Conservation (phyloP, 2,329 filamentous ascomycete species). For the Sclerotinia minor region DNA sequence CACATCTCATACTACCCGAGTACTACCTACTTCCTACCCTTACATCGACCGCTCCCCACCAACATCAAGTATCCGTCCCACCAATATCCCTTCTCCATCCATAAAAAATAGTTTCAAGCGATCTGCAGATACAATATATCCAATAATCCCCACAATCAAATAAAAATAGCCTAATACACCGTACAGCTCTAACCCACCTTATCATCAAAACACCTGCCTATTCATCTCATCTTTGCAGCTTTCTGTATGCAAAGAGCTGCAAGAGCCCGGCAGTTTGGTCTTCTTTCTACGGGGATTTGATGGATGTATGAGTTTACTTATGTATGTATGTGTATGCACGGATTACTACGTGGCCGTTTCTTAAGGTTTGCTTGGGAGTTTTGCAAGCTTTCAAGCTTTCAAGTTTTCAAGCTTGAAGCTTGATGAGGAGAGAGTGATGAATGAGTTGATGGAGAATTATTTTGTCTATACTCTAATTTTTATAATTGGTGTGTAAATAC, state of each 20-base stretch:
- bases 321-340: neutral
- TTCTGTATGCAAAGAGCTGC: neutral
- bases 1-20: no score
- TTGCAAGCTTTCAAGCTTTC: no score
- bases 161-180: neutral
- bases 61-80: no score
- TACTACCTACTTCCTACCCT: no score
- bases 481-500: no score
- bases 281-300: neutral
- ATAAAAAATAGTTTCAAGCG: no score
- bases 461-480: neutral
- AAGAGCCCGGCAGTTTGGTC: constrained; percentile 1
- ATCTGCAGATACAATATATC: no score
- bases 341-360: constrained; percentile 5
- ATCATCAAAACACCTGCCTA: neutral
- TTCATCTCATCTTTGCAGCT: neutral
- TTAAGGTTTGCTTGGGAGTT: neutral
- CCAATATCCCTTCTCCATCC: no score
- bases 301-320: no score
- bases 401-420: no score
- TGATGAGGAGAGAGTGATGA: neutral
- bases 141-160: neutral
- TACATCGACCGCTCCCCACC: no score
- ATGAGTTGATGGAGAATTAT: neutral
- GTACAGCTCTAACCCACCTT: neutral